Evolutionary conservation across 768 basidiomycete genomes (phyloP), one percentile per base, ranked within the genome.

Genomic region (Roridomyces roridus): DNA sequence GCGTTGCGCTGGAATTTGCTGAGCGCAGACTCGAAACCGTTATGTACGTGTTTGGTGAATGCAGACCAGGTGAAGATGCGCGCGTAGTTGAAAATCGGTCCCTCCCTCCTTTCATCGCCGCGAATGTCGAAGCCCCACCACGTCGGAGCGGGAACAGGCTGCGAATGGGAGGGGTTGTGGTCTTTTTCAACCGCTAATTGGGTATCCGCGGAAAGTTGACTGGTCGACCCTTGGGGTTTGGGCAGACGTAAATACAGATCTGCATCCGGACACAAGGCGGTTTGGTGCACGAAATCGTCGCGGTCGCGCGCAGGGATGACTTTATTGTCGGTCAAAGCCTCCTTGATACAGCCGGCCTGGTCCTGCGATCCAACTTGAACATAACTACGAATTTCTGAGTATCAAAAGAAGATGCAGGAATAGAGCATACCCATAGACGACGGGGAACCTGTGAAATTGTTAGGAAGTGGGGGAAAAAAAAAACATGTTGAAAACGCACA

Each of bases 41-140:
- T 5, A 20, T 25, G 21, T 1, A 63, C 36, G 18, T 63, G 61
- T 21, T 25, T 35, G 18, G 45, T 40, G 41, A 41, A 46, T 5
- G 51, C 31, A 23, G 49, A 63, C 61, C 57, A 63, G 14, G 61
- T 59, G 53, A 59, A 24, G 11, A 59, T 28, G 10, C 61, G 57
- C 15, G 47, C 49, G 23, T 63, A 63, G 35, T 63, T 63, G 53
- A 50, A 63, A 17, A 63, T 63, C 14, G 57, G 53, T 3, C 61
- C 61, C 34, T 63, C 61, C 39, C 36, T 10, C 35, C 43, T 23
- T 48, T 63, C 61, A 17, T 63, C 61, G 39, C 61, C 61, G 1
- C 47, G 47, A 3, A 63, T 29, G 21, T 50, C 57, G 17, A 49
- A 51, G 15, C 57, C 61, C 6, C 20, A 37, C 61, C 52, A 59